Evolutionary conservation across 495 filamentous ascomycete species (phyloP), one percentile per base, ranked within the genome.

Genomic region (Aspergillus avenaceus): DNA sequence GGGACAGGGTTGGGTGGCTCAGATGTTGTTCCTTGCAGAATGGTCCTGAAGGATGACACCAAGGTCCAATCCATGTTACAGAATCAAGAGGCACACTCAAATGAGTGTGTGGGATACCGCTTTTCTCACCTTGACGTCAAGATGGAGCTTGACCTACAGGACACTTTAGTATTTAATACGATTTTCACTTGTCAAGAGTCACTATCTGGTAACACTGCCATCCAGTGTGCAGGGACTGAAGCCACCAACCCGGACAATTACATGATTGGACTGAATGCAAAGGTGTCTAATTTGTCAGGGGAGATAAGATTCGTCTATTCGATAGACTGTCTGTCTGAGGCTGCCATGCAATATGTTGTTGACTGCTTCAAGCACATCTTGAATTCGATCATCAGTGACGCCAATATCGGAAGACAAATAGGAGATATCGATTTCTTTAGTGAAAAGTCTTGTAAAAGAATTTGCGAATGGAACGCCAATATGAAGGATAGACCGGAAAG

Each of bases 211-310:
- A n/a, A 9, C 46, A 55, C n/a, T 22, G 36, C 14, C 36, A 8
- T n/a, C n/a, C n/a, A n/a, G n/a, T n/a, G n/a, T n/a, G n/a, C 12
- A n/a, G 28, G 28, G 8, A 49, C 49, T 12, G 45, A 46, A n/a
- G 25, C 23, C 22, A 12, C 49, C 29, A 50, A 56, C 31, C 25
- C 50, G 46, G 77, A 67, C 63, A 13, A 73, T 12, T 85, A 80
- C 55, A 74, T 78, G 23, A 65, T 83, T n/a, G 70, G 77, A 24
- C 75, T 81, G 22, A 79, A 81, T 29, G 81, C 80, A 26, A 76
- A 81, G 40, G 73, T 83, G 19, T 68, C 66, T 9, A 53, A 59
- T 6, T 50, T 63, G 6, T 54, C 55, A 9, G 63, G 59, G 1
- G 64, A 63, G 14, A 61, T 77, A 16, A 56, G 58, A 11, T 74